These are phyloP conservation scores for Fusarium keratoplasticum DNA, from an alignment of 2,329 filamentous ascomycete genomes.

Conservation along the genomic window DNA sequence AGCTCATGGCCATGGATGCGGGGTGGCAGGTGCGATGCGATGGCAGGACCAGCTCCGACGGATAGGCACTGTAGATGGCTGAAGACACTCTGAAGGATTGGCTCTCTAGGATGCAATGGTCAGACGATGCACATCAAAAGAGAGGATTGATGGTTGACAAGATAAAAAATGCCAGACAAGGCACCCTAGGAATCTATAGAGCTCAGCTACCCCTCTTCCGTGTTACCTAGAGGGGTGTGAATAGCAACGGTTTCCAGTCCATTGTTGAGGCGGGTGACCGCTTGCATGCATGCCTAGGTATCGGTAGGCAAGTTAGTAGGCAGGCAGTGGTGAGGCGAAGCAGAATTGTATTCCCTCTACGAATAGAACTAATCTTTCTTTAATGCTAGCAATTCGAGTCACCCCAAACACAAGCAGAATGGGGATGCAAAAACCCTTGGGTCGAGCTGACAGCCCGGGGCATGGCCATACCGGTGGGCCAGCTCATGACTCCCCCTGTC, in stretches of 20 bases:
- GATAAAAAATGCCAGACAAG: conserved; percentile 10
- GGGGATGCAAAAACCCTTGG: background rate
- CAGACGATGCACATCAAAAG: background rate
- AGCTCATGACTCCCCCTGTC: background rate
- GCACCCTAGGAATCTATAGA: conserved; percentile 3
- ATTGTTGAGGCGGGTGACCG: background rate
- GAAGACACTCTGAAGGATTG: background rate
- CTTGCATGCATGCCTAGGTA: background rate
- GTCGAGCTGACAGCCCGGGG: background rate
- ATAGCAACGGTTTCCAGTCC: background rate
- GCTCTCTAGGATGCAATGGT: background rate
- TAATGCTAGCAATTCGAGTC: background rate
- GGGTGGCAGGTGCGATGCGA: background rate
- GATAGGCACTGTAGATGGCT: background rate
- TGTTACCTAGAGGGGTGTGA: conserved; percentile 7
- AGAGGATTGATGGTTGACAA: background rate
- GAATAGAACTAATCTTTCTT: background rate
- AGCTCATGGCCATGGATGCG: background rate
- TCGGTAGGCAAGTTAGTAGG: background rate
- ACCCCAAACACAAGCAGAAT: background rate
- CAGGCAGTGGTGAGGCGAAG: background rate
- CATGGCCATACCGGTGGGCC: background rate
- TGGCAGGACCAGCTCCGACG: background rate
- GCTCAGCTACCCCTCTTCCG: conserved; percentile 1
- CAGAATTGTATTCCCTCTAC: background rate